phyloP scores from a whole-genome alignment of 2,329 filamentous ascomycete genomes.

The Akanthomyces lecanii region DNA sequence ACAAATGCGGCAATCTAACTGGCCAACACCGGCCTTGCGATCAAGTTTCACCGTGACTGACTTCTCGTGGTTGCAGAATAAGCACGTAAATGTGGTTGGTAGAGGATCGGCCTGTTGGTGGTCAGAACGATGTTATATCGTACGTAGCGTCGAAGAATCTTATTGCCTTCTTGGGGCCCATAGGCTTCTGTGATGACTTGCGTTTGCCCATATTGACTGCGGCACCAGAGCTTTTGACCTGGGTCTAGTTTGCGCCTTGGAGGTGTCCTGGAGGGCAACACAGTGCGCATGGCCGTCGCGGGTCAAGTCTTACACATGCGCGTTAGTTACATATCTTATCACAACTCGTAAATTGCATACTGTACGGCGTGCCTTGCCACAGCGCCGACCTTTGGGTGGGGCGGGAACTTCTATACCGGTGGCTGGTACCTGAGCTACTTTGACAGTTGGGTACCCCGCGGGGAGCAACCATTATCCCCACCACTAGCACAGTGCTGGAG shows the following conservation, averaged over 20 bases:
- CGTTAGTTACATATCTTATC: conserved; percentile 16
- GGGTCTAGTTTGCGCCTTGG: background rate
- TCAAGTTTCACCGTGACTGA: conserved; percentile 88
- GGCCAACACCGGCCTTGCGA: conserved; percentile 84
- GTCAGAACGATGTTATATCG: conserved; percentile 18
- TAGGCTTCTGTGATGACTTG: conserved; percentile 79
- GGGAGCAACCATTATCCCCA: background rate
- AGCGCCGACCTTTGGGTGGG: background rate
- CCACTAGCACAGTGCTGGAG: background rate
- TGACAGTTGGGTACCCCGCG: conserved; percentile 5
- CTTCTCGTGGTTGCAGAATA: conserved; percentile 98
- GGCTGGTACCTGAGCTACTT: conserved; percentile 6
- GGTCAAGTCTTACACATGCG: background rate
- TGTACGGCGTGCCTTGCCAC: background rate
- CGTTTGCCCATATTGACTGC: conserved; percentile 70
- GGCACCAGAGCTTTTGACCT: background rate
- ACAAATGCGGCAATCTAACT: conserved; percentile 86
- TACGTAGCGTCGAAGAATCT: background rate
- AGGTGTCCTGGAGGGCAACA: background rate
- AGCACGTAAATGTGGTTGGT: conserved; percentile 83
- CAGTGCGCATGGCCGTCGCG: conserved; percentile 1
- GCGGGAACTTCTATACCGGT: background rate
- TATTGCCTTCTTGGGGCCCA: conserved; percentile 67
- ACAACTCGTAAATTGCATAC: conserved; percentile 2
- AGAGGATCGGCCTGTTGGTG: conserved; percentile 62